A percentile compares a stretch with the other conserved stretches of the same genome.
These are phyloP conservation scores for Boletus sp. DNA, from an alignment of 768 basidiomycete genomes.

Conservation along the genomic window DNA sequence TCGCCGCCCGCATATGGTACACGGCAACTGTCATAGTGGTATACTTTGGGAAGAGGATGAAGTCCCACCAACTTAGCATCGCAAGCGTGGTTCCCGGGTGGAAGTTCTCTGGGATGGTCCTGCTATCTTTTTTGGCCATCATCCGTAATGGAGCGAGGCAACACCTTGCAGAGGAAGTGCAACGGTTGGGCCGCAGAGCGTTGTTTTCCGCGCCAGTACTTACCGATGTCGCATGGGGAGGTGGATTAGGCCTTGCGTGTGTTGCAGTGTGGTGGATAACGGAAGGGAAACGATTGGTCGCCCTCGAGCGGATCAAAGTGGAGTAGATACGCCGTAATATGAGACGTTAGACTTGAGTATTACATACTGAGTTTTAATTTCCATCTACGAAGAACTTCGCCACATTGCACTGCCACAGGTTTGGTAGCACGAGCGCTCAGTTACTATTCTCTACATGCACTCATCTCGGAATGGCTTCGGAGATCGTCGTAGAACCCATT, in stretches of 20 bases:
- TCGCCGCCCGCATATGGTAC: slow-evolving; percentile 62
- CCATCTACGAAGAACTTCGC: not conserved
- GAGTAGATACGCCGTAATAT: slow-evolving; percentile 22
- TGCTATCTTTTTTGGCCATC: slow-evolving; percentile 25
- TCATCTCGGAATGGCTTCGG: slow-evolving; percentile 24
- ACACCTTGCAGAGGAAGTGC: slow-evolving; percentile 13
- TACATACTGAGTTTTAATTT: too few species aligned
- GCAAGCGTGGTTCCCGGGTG: slow-evolving; percentile 23
- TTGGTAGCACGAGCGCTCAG: not conserved
- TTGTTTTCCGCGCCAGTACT: slow-evolving; percentile 23
- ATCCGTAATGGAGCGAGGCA: slow-evolving; percentile 17
- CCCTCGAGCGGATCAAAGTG: slow-evolving; percentile 19
- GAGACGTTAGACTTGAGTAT: too few species aligned
- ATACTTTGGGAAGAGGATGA: slow-evolving; percentile 42
- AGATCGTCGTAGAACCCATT: slow-evolving; percentile 27
- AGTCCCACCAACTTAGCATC: slow-evolving; percentile 13
- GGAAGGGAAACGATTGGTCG: slow-evolving; percentile 23
- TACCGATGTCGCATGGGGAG: slow-evolving; percentile 27
- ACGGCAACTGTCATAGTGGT: slow-evolving; percentile 46
- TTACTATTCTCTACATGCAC: not conserved
- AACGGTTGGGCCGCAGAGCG: slow-evolving; percentile 14
- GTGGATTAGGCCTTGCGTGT: slow-evolving; percentile 25
- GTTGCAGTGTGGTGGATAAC: slow-evolving; percentile 32
- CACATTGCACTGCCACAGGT: slow-evolving; percentile 18
- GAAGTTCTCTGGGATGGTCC: slow-evolving; percentile 25